Conservation (phyloP, 305 asterid species). For the Vinca major region DNA sequence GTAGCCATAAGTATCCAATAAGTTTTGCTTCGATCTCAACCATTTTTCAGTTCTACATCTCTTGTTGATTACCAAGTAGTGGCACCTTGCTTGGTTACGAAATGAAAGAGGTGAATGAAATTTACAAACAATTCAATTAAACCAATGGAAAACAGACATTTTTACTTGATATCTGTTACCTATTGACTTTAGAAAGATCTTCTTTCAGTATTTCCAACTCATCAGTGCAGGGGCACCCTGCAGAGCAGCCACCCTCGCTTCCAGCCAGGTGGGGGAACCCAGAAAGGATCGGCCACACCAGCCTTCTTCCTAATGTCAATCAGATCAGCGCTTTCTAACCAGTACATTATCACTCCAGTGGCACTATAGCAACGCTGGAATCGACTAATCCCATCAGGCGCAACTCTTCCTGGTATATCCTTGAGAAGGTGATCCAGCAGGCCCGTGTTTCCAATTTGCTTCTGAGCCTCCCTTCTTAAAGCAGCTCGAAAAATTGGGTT, state of each 20-base stretch:
- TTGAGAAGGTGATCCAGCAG: slow-evolving; percentile 24
- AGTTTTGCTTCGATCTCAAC: too few species aligned
- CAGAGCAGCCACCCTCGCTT: slow-evolving; percentile 20
- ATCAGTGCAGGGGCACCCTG: slow-evolving; percentile 21
- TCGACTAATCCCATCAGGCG: slow-evolving; percentile 21
- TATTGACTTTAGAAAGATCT: slow-evolving; percentile 17
- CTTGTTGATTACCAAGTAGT: neutral
- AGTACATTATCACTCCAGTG: slow-evolving; percentile 20
- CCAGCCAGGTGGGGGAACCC: slow-evolving; percentile 24
- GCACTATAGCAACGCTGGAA: slow-evolving; percentile 22
- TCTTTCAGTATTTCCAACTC: slow-evolving; percentile 22
- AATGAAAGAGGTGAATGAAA: neutral
- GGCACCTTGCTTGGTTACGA: neutral
- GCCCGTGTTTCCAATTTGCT: slow-evolving; percentile 22
- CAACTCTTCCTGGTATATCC: slow-evolving; percentile 23
- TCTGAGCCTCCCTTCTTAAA: slow-evolving; percentile 22
- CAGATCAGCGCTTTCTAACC: slow-evolving; percentile 23
- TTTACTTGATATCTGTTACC: slow-evolving; percentile 2
- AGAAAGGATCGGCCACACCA: slow-evolving; percentile 22
- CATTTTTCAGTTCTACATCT: neutral
- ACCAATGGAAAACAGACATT: neutral
- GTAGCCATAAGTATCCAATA: too few species aligned
- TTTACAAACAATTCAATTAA: too few species aligned
- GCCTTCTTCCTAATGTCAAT: slow-evolving; percentile 19
- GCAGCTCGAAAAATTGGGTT: slow-evolving; percentile 20